phyloP scores from a whole-genome alignment of 176 grass and related monocot species.

The Olyra latifolia region DNA sequence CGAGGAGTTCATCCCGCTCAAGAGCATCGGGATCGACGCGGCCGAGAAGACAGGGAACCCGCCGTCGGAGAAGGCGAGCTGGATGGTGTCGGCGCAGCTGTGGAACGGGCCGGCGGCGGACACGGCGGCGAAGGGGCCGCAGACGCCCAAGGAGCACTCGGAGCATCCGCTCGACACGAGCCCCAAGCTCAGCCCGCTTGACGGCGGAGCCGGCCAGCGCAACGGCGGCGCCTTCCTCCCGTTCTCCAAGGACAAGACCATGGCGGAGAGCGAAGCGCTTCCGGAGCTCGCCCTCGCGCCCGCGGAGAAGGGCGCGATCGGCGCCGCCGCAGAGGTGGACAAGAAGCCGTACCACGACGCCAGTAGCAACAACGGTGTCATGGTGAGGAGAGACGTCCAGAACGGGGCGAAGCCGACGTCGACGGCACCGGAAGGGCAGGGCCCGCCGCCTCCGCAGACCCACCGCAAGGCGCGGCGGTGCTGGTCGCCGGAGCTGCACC shows the following conservation, averaged over 20 bases:
- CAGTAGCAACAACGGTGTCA: conserved; percentile 22
- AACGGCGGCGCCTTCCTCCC: conserved; percentile 89
- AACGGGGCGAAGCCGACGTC: conserved; percentile 44
- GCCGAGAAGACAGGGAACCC: conserved; percentile 40
- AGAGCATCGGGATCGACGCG: conserved; percentile 63
- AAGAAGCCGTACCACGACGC: conserved; percentile 41
- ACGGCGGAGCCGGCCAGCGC: conserved; percentile 30
- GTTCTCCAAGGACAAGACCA: conserved; percentile 81
- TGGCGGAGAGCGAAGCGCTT: conserved; percentile 23
- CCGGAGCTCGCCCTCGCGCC: conserved; percentile 77
- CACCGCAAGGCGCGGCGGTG: conserved; percentile 89
- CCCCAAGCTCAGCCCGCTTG: conserved; percentile 44
- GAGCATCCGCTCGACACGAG: conserved; percentile 62
- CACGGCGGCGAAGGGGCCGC: conserved; percentile 46
- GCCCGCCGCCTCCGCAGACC: conserved; percentile 34
- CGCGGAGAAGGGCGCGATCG: conserved; percentile 47
- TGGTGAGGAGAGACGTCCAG: conserved; percentile 37
- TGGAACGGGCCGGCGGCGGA: conserved; percentile 59
- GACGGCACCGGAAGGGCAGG: conserved; percentile 38
- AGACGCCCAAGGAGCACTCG: conserved; percentile 51
- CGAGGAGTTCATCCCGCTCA: conserved; percentile 91
- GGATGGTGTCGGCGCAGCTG: conserved; percentile 98
- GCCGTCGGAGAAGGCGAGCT: conserved; percentile 83
- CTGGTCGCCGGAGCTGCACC: conserved; percentile 99
- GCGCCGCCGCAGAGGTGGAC: conserved; percentile 16